Conservation (phyloP, 371 early-diverging fungal species). For the Batkoa obscura region DNA sequence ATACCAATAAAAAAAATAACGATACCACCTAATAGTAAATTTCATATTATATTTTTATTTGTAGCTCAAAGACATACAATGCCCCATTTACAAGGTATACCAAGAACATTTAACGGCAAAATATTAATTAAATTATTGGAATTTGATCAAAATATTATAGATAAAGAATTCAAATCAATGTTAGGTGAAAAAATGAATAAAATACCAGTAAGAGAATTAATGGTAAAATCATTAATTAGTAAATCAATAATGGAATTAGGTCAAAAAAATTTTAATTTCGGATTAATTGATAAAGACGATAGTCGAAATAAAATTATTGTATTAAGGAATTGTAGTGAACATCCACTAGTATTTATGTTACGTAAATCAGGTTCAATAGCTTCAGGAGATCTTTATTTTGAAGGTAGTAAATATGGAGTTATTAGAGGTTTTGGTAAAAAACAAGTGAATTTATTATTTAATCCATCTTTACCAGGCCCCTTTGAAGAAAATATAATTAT, state of each 20-base stretch:
- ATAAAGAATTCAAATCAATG: slow-evolving; percentile 41
- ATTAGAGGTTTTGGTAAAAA: slow-evolving; percentile 80
- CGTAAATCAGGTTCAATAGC: slow-evolving; percentile 91
- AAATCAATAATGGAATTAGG: slow-evolving; percentile 81
- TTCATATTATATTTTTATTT: slow-evolving; percentile 59
- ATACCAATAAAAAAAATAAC: slow-evolving; percentile 35
- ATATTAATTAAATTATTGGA: slow-evolving; percentile 55
- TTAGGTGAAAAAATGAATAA: slow-evolving; percentile 28
- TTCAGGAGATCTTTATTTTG: slow-evolving; percentile 73
- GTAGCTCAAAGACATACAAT: slow-evolving; percentile 33
- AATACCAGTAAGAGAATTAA: slow-evolving; percentile 88
- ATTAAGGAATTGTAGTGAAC: slow-evolving; percentile 77
- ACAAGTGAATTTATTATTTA: slow-evolving; percentile 82
- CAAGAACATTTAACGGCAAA: slow-evolving; percentile 61
- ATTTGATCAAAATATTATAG: slow-evolving; percentile 48
- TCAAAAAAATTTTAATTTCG: slow-evolving; percentile 94
- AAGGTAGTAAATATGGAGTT: slow-evolving; percentile 61
- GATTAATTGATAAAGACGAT: slow-evolving; percentile 74
- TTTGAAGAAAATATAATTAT: slow-evolving; percentile 77
- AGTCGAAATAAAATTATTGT: slow-evolving; percentile 71
- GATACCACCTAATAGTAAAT: slow-evolving; percentile 45
- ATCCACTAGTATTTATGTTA: slow-evolving; percentile 74
- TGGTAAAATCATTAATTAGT: slow-evolving; percentile 67
- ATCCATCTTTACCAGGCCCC: slow-evolving; percentile 68
- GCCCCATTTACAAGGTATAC: slow-evolving; percentile 43